phyloP scores from a whole-genome alignment of 257 asterid genomes.

The Lantana camara region DNA sequence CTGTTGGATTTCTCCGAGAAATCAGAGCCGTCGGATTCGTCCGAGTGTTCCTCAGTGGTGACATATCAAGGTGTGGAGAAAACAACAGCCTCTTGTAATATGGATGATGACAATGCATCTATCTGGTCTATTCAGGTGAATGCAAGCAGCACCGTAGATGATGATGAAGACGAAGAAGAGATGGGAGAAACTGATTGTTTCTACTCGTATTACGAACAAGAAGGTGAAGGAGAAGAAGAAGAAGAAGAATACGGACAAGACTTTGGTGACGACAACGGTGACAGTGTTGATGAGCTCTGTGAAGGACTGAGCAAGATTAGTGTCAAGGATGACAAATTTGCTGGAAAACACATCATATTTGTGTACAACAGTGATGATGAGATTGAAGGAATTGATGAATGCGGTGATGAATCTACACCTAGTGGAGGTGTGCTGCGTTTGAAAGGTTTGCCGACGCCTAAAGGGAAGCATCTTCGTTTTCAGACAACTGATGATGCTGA shows the following conservation, averaged over 20 bases:
- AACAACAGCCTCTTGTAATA: neutral
- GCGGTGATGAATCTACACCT: neutral
- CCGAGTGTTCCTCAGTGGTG: slow-evolving; percentile 58
- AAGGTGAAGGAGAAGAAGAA: slow-evolving; percentile 44
- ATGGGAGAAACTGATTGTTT: slow-evolving; percentile 30
- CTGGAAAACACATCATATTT: slow-evolving; percentile 72
- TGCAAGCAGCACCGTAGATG: slow-evolving; percentile 58
- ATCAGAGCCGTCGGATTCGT: slow-evolving; percentile 38
- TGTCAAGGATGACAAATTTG: slow-evolving; percentile 43
- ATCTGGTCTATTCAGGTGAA: slow-evolving; percentile 85
- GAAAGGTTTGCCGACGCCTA: slow-evolving; percentile 22
- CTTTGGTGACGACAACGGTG: slow-evolving; percentile 9
- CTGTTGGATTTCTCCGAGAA: slow-evolving; percentile 78
- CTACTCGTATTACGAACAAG: slow-evolving; percentile 25
- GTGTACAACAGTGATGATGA: slow-evolving; percentile 77
- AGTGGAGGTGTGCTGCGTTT: slow-evolving; percentile 14
- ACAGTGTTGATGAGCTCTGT: slow-evolving; percentile 62
- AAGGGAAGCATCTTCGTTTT: slow-evolving; percentile 57
- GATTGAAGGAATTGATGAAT: slow-evolving; percentile 38
- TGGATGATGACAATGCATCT: slow-evolving; percentile 54
- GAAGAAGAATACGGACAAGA: too few relatives aligned
- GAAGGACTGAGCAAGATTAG: slow-evolving; percentile 67
- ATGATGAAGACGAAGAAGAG: slow-evolving; percentile 41
- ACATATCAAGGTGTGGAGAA: slow-evolving; percentile 35
- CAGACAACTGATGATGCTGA: slow-evolving; percentile 4